Base-by-base conservation (phyloP, 2,329 filamentous ascomycete species). In the Aspergillus unguis region DNA sequence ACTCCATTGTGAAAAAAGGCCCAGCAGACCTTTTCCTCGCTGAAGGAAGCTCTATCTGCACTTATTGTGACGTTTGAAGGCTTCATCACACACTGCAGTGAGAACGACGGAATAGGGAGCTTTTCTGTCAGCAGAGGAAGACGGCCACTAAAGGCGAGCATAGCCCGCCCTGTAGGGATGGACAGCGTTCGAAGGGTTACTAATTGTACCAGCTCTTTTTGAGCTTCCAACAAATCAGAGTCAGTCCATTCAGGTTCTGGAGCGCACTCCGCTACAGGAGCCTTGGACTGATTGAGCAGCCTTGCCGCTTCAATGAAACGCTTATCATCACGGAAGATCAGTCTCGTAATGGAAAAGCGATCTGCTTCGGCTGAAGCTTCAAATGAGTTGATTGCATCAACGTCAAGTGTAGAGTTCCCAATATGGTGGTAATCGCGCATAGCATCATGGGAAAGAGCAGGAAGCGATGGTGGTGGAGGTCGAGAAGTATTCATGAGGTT, bases 1-100 rank as follows among this genome's bases (percentile, higher is more conserved):
- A 95, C 92, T 5, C 94, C 94, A 53, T 95, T 90, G 68, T 99
- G 94, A 72, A 99, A 99, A 72, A 96, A 99, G 0, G 92, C 92
- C 94, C 94, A 99, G 66, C 90, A 92, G 37, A 96, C 90, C 71
- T 95, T 97, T 63, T 99, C 94, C 72, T 99, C 94, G 0, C 89
- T 92, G 64, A 95, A 95, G 2, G 87, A 78, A 5, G 81, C 80
- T 63, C 92, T 90, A 66, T 99, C 94, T 5, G 94, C 91, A n/a
- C 90, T 92, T 29, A 99, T 88, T 2, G 90, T 95, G 33, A 91
- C 91, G 58, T 95, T 94, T 56, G 88, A 86, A 2, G 95, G 94
- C 66, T 91, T 94, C 77, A 99, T 92, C 6, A 94, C 79, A 65
- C 92, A 96, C 48, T 89, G 90, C 33, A 96, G 80, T 58, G 92